Percentiles rank a stretch among this genome's conserved stretches.
These are phyloP conservation scores for Phytophthora ohioensis DNA, from an alignment of 352 stramenopile species.

Conservation along the genomic window DNA sequence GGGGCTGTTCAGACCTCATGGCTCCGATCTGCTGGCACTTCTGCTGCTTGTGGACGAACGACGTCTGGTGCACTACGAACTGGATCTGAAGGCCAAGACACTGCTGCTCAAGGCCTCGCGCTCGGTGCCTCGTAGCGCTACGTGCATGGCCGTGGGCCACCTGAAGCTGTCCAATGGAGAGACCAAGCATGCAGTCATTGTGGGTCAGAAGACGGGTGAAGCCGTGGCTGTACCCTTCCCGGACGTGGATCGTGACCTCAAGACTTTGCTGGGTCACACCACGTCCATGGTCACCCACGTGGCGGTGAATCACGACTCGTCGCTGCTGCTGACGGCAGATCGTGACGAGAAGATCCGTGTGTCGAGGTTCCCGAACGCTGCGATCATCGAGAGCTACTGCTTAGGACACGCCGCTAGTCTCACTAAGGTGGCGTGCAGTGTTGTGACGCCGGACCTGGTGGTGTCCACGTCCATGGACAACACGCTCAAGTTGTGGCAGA, in stretches of 20 bases:
- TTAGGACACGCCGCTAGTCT: constrained; percentile 79
- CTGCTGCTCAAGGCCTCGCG: constrained; percentile 52
- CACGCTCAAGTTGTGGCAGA: constrained; percentile 83
- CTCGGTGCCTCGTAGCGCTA: constrained; percentile 72
- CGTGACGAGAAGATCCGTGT: constrained; percentile 90
- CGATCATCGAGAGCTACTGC: constrained; percentile 86
- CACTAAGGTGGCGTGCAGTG: constrained; percentile 62
- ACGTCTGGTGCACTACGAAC: constrained; percentile 80
- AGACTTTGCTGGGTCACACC: constrained; percentile 84
- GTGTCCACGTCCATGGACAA: constrained; percentile 86
- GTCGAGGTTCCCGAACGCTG: constrained; percentile 76
- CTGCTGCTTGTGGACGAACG: constrained; percentile 77
- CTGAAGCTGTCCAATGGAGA: constrained; percentile 38
- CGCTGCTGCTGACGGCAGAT: constrained; percentile 77
- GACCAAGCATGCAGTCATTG: constrained; percentile 67
- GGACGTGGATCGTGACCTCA: constrained; percentile 67
- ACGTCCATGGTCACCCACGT: constrained; percentile 90
- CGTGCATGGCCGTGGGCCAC: constrained; percentile 62
- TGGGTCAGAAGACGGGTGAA: constrained; percentile 87
- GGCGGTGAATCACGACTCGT: constrained; percentile 58
- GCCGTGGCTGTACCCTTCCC: constrained; percentile 82
- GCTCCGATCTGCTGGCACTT: constrained; percentile 39
- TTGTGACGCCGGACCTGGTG: constrained; percentile 54
- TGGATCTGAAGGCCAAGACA: constrained; percentile 50
- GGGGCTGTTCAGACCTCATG: constrained; percentile 44